Base-by-base conservation (phyloP, 1,284 basidiomycete genomes). In the Mycocalia duriaeana region DNA sequence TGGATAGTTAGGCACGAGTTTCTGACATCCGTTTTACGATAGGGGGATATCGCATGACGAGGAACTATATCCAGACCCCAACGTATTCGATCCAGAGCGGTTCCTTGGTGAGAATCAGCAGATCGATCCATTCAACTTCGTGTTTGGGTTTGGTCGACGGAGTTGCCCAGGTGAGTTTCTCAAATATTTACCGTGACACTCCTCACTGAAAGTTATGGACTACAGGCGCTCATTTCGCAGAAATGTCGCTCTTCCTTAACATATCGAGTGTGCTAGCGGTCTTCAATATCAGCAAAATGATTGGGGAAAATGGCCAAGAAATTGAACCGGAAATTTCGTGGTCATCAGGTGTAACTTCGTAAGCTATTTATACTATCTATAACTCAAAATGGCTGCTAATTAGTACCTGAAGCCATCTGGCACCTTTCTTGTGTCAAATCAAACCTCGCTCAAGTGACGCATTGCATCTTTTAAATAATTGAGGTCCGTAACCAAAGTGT, bases 141-240 rank as follows among this genome's bases (percentile, higher is more conserved):
- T 38, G 11, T 38, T 38, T 20, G 37, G 37, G 20, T 38, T 38
- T 38, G 37, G 37, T n/a, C 37, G 37, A 38, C 28, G 28, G 9
- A n/a, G 8, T 31, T 31, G 28, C n/a, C 28, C 28, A 38, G 37
- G 37, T 38, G 20, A n/a, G 13, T 19, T 16, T 16, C 20, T 16
- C 14, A 3, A 11, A 19, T 19, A 13, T 3, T 20, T n/a, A 11
- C 18, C 11, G 19, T n/a, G 11, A 11, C 19, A n/a, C 37, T 38
- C 14, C 13, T 13, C 11, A n/a, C 37, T 20, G 13, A 16, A n/a
- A 3, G 20, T 20, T 19, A 16, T n/a, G n/a, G 11, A n/a, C 11
- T 16, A 11, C 37, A 38, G 37, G 37, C 11, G 11, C 14, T n/a
- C 18, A n/a, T 20, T 19, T 38, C 19, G 37, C 37, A n/a, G n/a